A percentile compares a stretch with the other conserved stretches of the same genome.
Conservation (phyloP, 2,329 filamentous ascomycete genomes). For the Fusarium miscanthi region DNA sequence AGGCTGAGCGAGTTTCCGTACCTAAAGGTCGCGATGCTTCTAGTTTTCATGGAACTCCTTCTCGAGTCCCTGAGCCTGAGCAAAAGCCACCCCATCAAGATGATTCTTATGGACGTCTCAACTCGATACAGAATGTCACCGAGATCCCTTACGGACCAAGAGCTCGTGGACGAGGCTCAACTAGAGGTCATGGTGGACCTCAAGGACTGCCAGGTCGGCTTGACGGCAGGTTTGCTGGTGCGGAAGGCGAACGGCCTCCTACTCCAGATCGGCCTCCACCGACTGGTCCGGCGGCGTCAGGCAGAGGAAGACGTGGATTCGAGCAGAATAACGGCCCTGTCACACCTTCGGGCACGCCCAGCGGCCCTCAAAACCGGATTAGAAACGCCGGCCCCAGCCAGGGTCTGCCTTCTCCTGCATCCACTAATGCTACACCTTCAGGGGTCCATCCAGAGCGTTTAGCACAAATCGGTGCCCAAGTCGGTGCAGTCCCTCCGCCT, state of each 20-base stretch:
- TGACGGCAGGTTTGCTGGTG: constrained; percentile 56
- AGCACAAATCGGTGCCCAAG: constrained; percentile 56
- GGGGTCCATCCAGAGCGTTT: constrained; percentile 64
- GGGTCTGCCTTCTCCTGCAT: constrained; percentile 41
- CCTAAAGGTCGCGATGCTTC: constrained; percentile 56
- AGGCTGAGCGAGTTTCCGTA: constrained; percentile 45
- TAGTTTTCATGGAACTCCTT: constrained; percentile 52
- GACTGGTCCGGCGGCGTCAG: constrained; percentile 64
- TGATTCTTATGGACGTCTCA: constrained; percentile 71
- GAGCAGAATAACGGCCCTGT: constrained; percentile 50
- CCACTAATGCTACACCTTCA: constrained; percentile 43
- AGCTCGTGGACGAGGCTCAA: constrained; percentile 59
- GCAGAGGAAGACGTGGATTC: constrained; percentile 59
- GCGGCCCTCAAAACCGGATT: constrained; percentile 55
- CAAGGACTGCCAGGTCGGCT: constrained; percentile 54
- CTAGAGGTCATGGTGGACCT: constrained; percentile 51
- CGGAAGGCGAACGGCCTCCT: constrained; percentile 55
- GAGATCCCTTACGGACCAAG: constrained; percentile 67
- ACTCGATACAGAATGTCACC: constrained; percentile 60
- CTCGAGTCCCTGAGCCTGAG: constrained; percentile 59
- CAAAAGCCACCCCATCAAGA: constrained; percentile 66
- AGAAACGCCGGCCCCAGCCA: constrained; percentile 50
- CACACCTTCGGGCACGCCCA: constrained; percentile 45
- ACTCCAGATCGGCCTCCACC: constrained; percentile 64
- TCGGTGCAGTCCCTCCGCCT: constrained; percentile 46